Evolutionary conservation across 2,329 filamentous ascomycete genomes (phyloP).

Genomic region (Stachybotrys elegans): DNA sequence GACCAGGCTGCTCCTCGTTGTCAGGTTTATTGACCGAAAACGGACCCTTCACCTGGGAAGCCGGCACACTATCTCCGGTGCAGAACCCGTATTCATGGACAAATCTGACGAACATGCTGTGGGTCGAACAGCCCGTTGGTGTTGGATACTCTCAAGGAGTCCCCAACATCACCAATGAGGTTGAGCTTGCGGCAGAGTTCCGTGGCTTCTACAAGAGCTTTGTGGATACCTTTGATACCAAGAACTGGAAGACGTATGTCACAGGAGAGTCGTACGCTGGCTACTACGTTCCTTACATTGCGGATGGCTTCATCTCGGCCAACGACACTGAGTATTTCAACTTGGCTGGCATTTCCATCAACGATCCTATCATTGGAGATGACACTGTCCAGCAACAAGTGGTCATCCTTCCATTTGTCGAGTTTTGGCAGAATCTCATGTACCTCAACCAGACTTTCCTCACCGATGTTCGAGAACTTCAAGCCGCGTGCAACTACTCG

Average conservation of each 20-base stretch:
- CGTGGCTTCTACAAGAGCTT: constrained; percentile 78
- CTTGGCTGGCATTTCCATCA: constrained; percentile 64
- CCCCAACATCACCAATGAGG: constrained; percentile 58
- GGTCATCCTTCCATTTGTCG: constrained; percentile 53
- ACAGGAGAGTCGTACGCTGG: constrained; percentile 68
- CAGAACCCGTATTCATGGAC: constrained; percentile 69
- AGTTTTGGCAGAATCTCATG: constrained; percentile 56
- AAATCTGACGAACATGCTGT: constrained; percentile 72
- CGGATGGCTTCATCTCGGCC: constrained; percentile 64
- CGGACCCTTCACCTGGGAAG: constrained; percentile 66
- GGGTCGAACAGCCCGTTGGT: constrained; percentile 63
- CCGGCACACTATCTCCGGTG: constrained; percentile 61
- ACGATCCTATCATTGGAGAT: constrained; percentile 61
- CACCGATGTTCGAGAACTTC: constrained; percentile 43
- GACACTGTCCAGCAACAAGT: constrained; percentile 38
- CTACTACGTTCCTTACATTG: constrained; percentile 65
- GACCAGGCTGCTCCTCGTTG: constrained; percentile 55
- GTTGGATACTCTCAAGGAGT: constrained; percentile 66
- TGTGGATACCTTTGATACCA: constrained; percentile 62
- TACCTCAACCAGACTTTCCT: constrained; percentile 57
- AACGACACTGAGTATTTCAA: constrained; percentile 64
- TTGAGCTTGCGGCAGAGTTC: constrained; percentile 67
- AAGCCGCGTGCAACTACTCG: constrained; percentile 57
- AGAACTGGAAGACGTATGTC: constrained; percentile 66
- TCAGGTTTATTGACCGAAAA: constrained; percentile 72